Base-by-base conservation (phyloP, 2,329 filamentous ascomycete genomes). In the Talaromyces sp. region DNA sequence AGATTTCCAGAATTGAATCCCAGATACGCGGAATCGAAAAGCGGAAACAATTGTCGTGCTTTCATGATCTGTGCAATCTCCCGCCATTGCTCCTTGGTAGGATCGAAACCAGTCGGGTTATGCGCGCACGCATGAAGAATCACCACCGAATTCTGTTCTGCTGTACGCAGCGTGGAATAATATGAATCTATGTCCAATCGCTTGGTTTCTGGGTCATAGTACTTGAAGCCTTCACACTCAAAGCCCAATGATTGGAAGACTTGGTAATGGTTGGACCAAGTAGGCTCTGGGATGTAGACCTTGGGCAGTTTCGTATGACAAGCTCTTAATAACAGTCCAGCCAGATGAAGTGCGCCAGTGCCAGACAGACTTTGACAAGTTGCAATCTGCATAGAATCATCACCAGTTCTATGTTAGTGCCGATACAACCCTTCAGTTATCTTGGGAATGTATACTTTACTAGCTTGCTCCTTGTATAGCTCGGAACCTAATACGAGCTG, bases 211-310 rank as follows among this genome's bases (percentile, higher is more conserved):
- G 37, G 27, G 30, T 62, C 47, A 39, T 65, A 68, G 44, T 68
- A 69, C 30, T 48, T 47, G 44, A 66, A 67, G 0, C 56, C 51
- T 62, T 86, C 85, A 66, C 89, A 84, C 22, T 84, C 78, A 24
- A 97, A 81, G 57, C 83, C 82, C 63, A 96, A 90, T 66, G 96
- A 96, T 74, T 80, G 83, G 78, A 97, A 96, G 78, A 97, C 95
- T 75, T 96, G 91, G 77, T 92, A 86, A 83, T 99, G 93, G 79
- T 99, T 97, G 58, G 89, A 90, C 93, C 94, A 99, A 51, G 93
- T 97, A 37, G 94, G 93, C 71, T 88, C 87, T 63, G 91, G 95
- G 72, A 97, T 82, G 81, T 96, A 96, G 73, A 95, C 84, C 16
- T 57, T 65, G 0, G 64, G 60, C 1, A 51, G 41, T 8, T 54